Percentiles rank a stretch among this genome's conserved stretches.
Evolutionary conservation across 768 basidiomycete genomes (phyloP).

Genomic region (Suillus spraguei): DNA sequence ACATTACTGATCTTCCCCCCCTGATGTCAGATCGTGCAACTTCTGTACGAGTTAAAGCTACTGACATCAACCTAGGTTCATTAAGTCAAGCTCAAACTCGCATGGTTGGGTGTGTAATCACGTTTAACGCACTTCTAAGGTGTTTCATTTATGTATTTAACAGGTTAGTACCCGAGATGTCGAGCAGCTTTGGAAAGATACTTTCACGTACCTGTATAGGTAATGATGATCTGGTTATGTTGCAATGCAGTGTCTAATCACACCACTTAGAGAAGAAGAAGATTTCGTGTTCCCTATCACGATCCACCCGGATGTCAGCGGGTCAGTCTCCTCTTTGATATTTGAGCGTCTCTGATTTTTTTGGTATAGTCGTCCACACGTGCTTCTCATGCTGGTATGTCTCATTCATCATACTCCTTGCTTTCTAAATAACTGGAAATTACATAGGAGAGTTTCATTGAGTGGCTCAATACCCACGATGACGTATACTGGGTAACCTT

Average conservation of each 20-base stretch:
- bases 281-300: conserved; percentile 76
- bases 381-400: conserved; percentile 70
- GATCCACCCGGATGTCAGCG: conserved; percentile 78
- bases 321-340: conserved; percentile 38
- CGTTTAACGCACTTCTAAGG: not conserved
- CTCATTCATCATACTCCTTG: too few relatives aligned
- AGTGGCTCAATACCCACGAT: conserved; percentile 72
- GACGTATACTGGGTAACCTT: conserved; percentile 73
- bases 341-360: conserved; percentile 12
- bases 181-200: conserved; percentile 78
- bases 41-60: conserved; percentile 4
- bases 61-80: conserved; percentile 51
- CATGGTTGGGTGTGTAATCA: conserved; percentile 61
- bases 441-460: conserved; percentile 66
- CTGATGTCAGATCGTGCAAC: conserved; percentile 52
- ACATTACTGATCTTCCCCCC: conserved; percentile 73
- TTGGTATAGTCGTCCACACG: conserved; percentile 57
- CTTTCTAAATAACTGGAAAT: not conserved
- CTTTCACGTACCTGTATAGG: conserved; percentile 69
- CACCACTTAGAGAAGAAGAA: conserved; percentile 52
- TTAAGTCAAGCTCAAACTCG: conserved; percentile 65
- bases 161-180: conserved; percentile 67
- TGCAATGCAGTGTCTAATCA: not conserved
- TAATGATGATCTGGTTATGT: conserved; percentile 18
- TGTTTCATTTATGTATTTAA: not conserved